A percentile compares a stretch with the other conserved stretches of the same genome.
Conservation (phyloP, 2,329 filamentous ascomycete species). For the Colletotrichum scovillei region DNA sequence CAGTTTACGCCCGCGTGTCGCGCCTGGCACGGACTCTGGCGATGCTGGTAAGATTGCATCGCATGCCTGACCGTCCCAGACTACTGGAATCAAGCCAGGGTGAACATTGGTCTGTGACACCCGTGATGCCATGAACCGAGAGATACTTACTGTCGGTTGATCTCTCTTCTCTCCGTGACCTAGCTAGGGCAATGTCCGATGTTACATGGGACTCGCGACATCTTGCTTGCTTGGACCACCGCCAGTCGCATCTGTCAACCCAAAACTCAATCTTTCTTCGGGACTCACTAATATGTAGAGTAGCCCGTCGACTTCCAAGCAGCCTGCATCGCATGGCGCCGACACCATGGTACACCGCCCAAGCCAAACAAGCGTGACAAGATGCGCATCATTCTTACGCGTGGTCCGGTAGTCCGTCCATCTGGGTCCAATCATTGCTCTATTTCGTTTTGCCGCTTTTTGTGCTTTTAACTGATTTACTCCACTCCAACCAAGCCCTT, state of each 20-base stretch:
- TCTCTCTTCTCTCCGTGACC: neutral
- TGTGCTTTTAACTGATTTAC: slow-evolving; percentile 10
- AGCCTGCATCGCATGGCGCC: neutral
- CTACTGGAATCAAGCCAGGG: neutral
- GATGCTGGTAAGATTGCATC: neutral
- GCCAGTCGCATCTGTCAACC: neutral
- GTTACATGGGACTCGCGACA: neutral
- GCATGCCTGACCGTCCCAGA: neutral
- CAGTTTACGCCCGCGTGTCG: neutral
- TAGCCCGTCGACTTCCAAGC: neutral
- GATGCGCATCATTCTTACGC: neutral
- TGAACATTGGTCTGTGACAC: neutral
- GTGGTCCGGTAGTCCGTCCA: neutral
- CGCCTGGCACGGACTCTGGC: neutral
- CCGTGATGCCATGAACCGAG: neutral
- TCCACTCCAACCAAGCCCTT: neutral
- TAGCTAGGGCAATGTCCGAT: neutral
- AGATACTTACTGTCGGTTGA: neutral
- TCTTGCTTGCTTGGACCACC: neutral
- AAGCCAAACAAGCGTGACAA: neutral
- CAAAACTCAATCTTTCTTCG: neutral
- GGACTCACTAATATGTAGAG: neutral
- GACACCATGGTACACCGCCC: neutral
- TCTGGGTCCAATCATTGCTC: neutral
- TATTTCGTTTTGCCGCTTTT: neutral